Percentiles rank a stretch among this genome's conserved stretches.
These are phyloP conservation scores for Pyrenochaeta sp. DNA, from an alignment of 2,329 filamentous ascomycete genomes.

Conservation along the genomic window DNA sequence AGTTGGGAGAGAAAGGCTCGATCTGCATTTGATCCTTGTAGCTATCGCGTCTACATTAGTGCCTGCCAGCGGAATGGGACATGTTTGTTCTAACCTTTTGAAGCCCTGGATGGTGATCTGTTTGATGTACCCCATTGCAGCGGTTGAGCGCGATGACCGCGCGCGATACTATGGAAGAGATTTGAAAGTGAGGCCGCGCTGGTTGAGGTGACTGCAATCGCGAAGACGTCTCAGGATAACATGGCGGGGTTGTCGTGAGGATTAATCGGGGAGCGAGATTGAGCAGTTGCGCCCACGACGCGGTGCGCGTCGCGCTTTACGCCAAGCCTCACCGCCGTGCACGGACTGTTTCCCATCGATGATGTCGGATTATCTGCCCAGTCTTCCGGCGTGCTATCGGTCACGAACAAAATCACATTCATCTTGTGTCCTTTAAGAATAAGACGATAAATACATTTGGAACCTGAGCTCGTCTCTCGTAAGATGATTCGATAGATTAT, in stretches of 20 bases:
- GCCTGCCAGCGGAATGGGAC: conserved; percentile 8
- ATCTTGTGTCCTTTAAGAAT: not conserved
- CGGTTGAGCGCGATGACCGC: conserved; percentile 19
- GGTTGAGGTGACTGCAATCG: conserved; percentile 16
- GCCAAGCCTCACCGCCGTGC: conserved; percentile 15
- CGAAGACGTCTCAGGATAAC: conserved; percentile 20
- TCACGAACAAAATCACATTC: too few species aligned
- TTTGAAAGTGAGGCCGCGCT: not conserved
- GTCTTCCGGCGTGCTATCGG: too few species aligned
- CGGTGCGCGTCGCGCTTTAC: conserved; percentile 32
- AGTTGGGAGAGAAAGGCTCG: conserved; percentile 95
- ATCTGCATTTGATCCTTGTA: conserved; percentile 99
- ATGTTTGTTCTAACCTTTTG: conserved; percentile 75
- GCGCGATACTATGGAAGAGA: conserved; percentile 3
- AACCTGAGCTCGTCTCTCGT: too few species aligned
- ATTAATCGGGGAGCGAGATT: conserved; percentile 6
- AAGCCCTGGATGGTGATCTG: conserved; percentile 99
- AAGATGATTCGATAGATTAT: too few species aligned
- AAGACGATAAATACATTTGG: too few species aligned
- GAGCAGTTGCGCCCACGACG: conserved; percentile 25
- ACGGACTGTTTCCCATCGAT: not conserved
- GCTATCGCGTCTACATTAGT: conserved; percentile 61
- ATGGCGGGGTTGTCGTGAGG: conserved; percentile 22
- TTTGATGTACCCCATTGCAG: conserved; percentile 77
- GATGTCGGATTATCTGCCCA: too few species aligned